Evolutionary conservation across 2,329 filamentous ascomycete genomes (phyloP), one percentile per base, ranked within the genome.

Genomic region (Phoma sp.): DNA sequence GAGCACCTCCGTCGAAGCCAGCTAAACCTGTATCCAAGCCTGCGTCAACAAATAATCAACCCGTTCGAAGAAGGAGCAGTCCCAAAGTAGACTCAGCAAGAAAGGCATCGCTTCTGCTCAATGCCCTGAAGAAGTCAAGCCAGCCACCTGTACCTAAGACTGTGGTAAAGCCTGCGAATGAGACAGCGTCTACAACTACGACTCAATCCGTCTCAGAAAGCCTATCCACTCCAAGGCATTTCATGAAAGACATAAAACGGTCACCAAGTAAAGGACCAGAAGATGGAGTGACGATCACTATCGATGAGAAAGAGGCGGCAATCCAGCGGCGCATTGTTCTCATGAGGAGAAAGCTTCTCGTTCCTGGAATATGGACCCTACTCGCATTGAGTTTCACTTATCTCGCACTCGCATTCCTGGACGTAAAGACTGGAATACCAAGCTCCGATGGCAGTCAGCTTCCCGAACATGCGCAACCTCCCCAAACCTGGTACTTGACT

Each of bases 321-420:
- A 46, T 58, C 15, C 51, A 60, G 41, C 44, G 27, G 9, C 44
- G 35, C 33, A 57, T 60, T 12, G n/a, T 6, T 10, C 6, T 50
- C 13, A 37, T 21, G 24, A 58, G 51, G 32, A 49, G 22, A n/a
- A 60, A 58, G 32, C 8, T 62, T 19, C 15, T 58, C 2, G 53
- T 54, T 51, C 60, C 60, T 6, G 54, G 57, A 4, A 54, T 62
- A n/a, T 62, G 60, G 60, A 62, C 57, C 3, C 1, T 57, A 1
- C 43, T 55, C 19, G 55, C 57, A 24, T n/a, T 62, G 15, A 32
- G 40, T 29, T 46, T 57, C 27, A 60, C 55, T 8, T 58, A 53
- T 13, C 46, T 44, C 9, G 22, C 46, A n/a, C 40, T 62, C 1
- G 60, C 60, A 29, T 62, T 52, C 8, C n/a, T 60, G n/a, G 54